Base-by-base conservation (phyloP, 768 basidiomycete genomes). In the Lentinula sp. region DNA sequence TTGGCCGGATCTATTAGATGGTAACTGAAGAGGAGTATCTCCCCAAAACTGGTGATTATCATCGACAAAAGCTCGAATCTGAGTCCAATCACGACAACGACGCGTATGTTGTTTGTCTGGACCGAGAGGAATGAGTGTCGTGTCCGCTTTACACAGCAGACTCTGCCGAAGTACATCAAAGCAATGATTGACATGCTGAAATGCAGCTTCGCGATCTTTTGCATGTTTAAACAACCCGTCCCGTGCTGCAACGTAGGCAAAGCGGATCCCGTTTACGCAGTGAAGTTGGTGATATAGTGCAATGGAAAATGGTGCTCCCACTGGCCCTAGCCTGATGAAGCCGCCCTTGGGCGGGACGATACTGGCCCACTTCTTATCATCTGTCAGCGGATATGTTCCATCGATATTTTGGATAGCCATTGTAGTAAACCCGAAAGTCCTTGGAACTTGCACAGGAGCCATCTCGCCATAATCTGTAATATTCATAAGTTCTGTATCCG, bases 231-330 rank as follows among this genome's bases (percentile, higher is more conserved):
- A 65, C 9, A 65, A 31, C 39, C 62, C 64, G 5, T 65, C 64
- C 15, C 64, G 64, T 15, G 64, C n/a, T 0, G 55, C 59, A 48
- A 57, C 55, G 54, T 63, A 65, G 10, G 65, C 46, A 18, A 63
- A 63, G 15, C 64, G 62, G 13, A 71, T 60, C 5, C 57, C 62
- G 60, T 69, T 70, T 0, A 74, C 59, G 62, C 74, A 74, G 56
- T 73, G 73, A 31, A 70, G 57, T 61, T 72, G 65, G 64, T 74
- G 71, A 63, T 69, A 72, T 61, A 70, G 64, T 28, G 71, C 46
- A 15, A 72, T 56, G 6, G 66, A 63, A 53, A 70, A 68, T 1
- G 66, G 64, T 50, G 66, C 65, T 51, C 69, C 60, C 8, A 65
- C 62, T 7, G 67, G 60, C 1, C 71, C 72, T 1, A 64, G 62